Percentiles rank a stretch among this genome's conserved stretches.
Evolutionary conservation across 805 yeast species (phyloP).

Genomic region (Candida maesae): DNA sequence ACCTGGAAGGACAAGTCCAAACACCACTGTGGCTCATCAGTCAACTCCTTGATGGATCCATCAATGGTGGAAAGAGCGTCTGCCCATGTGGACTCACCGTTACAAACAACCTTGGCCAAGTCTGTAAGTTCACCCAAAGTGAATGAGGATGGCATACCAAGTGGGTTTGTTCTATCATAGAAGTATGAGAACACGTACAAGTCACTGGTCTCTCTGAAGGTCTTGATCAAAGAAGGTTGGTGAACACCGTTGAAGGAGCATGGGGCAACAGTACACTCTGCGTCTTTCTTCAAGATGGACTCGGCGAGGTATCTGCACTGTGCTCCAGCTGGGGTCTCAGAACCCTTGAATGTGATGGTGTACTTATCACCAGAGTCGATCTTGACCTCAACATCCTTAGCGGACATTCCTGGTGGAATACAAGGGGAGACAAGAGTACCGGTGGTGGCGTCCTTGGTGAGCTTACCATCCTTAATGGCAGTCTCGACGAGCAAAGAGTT

Average conservation of each 20-base stretch:
- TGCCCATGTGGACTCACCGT: constrained; percentile 75
- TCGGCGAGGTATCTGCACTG: constrained; percentile 90
- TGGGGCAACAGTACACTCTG: constrained; percentile 67
- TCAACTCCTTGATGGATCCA: constrained; percentile 61
- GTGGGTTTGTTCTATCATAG: constrained; percentile 89
- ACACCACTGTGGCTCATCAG: constrained; percentile 91
- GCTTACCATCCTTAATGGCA: constrained; percentile 39
- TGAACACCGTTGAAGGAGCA: constrained; percentile 97
- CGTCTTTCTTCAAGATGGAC: constrained; percentile 75
- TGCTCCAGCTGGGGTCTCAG: constrained; percentile 59
- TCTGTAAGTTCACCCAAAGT: constrained; percentile 80
- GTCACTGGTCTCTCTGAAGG: constrained; percentile 71
- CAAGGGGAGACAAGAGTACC: constrained; percentile 72
- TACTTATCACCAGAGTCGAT: constrained; percentile 44
- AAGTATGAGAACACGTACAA: constrained; percentile 91
- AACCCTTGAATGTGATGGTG: constrained; percentile 62
- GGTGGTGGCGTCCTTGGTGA: constrained; percentile 37
- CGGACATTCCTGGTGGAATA: constrained; percentile 69
- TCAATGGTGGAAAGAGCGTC: constrained; percentile 60
- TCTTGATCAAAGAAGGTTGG: constrained; percentile 83
- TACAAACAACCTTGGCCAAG: constrained; percentile 79
- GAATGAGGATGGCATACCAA: constrained; percentile 92
- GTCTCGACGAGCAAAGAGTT: constrained; percentile 60
- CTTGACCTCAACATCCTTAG: constrained; percentile 60
- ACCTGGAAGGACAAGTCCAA: constrained; percentile 87